Conservation (phyloP, 495 filamentous ascomycete species). For the Xylaria flabelliformis region DNA sequence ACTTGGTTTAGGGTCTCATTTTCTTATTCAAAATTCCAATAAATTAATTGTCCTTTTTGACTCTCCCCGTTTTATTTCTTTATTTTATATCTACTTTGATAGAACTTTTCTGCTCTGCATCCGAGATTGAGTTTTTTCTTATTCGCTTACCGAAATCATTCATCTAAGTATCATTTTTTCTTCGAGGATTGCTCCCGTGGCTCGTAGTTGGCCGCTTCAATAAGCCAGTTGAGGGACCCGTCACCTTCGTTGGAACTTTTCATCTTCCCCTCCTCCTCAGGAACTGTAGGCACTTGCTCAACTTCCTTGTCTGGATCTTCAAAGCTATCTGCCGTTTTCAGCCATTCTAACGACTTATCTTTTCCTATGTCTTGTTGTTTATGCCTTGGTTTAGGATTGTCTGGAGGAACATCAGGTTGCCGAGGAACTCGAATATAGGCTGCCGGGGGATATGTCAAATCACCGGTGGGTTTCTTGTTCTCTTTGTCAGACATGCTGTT, state of each 20-base stretch:
- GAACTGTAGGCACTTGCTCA: background rate
- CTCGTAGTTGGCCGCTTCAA: slow-evolving; percentile 14
- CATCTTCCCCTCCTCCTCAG: background rate
- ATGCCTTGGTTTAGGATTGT: background rate
- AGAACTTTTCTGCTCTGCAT: no score
- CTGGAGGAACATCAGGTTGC: background rate
- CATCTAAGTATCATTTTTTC: background rate
- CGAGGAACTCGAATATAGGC: background rate
- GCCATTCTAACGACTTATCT: background rate
- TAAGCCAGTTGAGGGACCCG: slow-evolving; percentile 1
- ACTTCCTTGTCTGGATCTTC: background rate
- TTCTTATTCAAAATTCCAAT: no score
- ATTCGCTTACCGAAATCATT: background rate
- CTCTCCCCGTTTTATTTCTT: no score
- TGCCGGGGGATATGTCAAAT: background rate
- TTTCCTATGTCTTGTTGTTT: background rate
- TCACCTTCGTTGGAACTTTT: no score
- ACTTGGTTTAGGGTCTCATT: no score
- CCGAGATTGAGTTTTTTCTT: no score
- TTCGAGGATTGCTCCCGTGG: background rate
- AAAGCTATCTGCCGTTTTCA: background rate
- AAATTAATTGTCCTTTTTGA: no score
- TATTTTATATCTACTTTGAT: no score
- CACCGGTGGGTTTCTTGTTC: background rate
- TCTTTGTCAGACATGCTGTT: background rate